Evolutionary conservation across 2,329 filamentous ascomycete genomes (phyloP).

Genomic region (Trichophyton benhamiae): DNA sequence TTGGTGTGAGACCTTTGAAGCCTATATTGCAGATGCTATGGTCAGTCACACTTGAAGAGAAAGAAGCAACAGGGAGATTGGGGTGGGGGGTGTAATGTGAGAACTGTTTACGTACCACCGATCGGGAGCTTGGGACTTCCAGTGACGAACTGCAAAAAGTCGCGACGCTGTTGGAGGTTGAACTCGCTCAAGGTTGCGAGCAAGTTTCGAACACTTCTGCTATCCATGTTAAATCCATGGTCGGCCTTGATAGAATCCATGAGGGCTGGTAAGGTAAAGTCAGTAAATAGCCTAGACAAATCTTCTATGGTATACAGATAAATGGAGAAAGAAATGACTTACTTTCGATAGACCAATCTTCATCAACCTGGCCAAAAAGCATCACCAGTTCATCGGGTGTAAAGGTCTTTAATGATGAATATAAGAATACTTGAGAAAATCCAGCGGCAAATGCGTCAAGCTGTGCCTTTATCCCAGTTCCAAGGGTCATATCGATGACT

Average conservation of each 20-base stretch:
- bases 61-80: not conserved
- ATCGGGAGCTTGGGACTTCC: slow-evolving; percentile 97
- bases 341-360: slow-evolving; percentile 98
- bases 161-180: slow-evolving; percentile 59
- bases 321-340: slow-evolving; percentile 33
- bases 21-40: slow-evolving; percentile 40
- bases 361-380: slow-evolving; percentile 81
- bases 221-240: slow-evolving; percentile 97
- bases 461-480: slow-evolving; percentile 75
- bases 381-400: slow-evolving; percentile 91
- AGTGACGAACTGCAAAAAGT: slow-evolving; percentile 95
- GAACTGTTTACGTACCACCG: slow-evolving; percentile 54
- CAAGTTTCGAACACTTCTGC: slow-evolving; percentile 84
- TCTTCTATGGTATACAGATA: not conserved
- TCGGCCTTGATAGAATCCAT: slow-evolving; percentile 99
- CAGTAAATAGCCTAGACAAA: slow-evolving; percentile 19
- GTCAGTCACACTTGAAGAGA: not conserved
- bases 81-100: too few relatives aligned
- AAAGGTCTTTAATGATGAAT: slow-evolving; percentile 81
- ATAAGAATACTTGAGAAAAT: slow-evolving; percentile 94
- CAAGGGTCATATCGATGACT: slow-evolving; percentile 83
- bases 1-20: slow-evolving; percentile 91
- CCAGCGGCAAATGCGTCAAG: slow-evolving; percentile 81
- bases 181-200: slow-evolving; percentile 91
- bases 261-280: slow-evolving; percentile 48